Evolutionary conservation across 306 rosid genomes (phyloP), one percentile per base, ranked within the genome.

Genomic region (Abrus precatorius): DNA sequence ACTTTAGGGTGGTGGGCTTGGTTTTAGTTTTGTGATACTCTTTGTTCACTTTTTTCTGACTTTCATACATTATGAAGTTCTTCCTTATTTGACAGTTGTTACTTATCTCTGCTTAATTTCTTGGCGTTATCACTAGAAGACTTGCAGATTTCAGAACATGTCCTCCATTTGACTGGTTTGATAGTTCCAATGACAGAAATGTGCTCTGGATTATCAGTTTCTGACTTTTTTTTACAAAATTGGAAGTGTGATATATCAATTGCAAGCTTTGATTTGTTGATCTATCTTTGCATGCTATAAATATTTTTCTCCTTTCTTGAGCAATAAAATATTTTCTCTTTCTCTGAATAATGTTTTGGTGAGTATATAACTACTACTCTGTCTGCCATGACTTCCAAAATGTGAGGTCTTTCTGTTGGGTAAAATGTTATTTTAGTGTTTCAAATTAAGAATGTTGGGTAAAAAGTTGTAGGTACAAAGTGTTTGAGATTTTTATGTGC

Each of bases 1-100:
- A 45, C 36, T 7, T 44, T 11, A 56, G 76, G 74, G 12, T 66
- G 33, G 28, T 20, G 55, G 44, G 33, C 69, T 53, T 20, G 20
- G 75, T 50, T 43, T 29, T 56, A 38, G 65, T 55, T 55, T 72
- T 72, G 14, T 69, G 52, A 54, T 65, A 29, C 32, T 55, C 13
- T 53, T 5, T 63, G 48, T 32, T 74, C 62, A 54, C 44, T 81
- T n/a, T 61, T 43, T 38, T 34, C 63, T 36, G 44, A 7, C 20
- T 40, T 65, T 28, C 62, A 73, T 65, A 20, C 71, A 36, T 40
- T 49, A 30, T 45, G 32, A 20, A 68, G 36, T 69, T 2, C 63
- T 76, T 43, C 20, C n/a, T 63, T 52, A 53, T 77, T 77, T 83
- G 45, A 70, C 38, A 14, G 32, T 12, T 70, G 10, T 7, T 43